Evolutionary conservation across 1,284 basidiomycete genomes (phyloP).

Genomic region (Wolfiporia cocos): DNA sequence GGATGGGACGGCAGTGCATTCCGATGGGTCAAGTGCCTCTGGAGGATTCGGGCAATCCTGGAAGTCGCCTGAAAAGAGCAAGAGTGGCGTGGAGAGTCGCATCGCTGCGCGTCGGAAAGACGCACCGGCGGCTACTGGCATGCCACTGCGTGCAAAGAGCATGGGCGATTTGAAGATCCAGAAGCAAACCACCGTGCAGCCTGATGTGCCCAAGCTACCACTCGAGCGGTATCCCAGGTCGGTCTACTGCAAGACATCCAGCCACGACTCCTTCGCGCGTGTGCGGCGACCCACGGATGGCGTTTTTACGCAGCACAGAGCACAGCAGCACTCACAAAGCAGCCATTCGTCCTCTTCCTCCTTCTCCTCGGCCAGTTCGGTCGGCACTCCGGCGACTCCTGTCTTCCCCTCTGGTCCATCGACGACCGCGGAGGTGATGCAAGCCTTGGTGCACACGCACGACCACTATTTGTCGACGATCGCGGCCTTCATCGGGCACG

Average conservation of each 20-base stretch:
- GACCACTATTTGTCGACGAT: conserved; percentile 90
- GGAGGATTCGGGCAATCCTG: conserved; percentile 16
- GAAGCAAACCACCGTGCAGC: conserved; percentile 17
- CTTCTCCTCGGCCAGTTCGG: conserved; percentile 26
- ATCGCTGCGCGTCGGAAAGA: conserved; percentile 14
- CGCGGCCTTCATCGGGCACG: conserved; percentile 95
- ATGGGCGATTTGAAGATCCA: conserved; percentile 45
- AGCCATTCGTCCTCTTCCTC: conserved; percentile 66
- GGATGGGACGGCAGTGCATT: conserved; percentile 18
- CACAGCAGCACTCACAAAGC: conserved; percentile 44
- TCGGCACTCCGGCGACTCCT: conserved; percentile 36
- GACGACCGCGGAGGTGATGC: conserved; percentile 59
- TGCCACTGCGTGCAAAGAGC: conserved; percentile 43
- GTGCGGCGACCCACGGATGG: conserved; percentile 12
- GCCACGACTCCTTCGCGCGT: conserved; percentile 5
- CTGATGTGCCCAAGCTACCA: conserved; percentile 23
- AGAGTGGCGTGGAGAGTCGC: conserved; percentile 16
- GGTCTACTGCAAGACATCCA: conserved; percentile 13
- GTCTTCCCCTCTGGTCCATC: conserved; percentile 68
- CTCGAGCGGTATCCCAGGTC: conserved; percentile 12
- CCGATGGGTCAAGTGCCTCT: conserved; percentile 14
- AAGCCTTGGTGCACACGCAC: conserved; percentile 70
- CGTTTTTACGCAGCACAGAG: conserved; percentile 31
- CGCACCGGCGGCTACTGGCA: conserved; percentile 20
- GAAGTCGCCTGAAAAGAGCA: conserved; percentile 14